Conservation (phyloP, 345 rosid species). For the Durio zibethinus region DNA sequence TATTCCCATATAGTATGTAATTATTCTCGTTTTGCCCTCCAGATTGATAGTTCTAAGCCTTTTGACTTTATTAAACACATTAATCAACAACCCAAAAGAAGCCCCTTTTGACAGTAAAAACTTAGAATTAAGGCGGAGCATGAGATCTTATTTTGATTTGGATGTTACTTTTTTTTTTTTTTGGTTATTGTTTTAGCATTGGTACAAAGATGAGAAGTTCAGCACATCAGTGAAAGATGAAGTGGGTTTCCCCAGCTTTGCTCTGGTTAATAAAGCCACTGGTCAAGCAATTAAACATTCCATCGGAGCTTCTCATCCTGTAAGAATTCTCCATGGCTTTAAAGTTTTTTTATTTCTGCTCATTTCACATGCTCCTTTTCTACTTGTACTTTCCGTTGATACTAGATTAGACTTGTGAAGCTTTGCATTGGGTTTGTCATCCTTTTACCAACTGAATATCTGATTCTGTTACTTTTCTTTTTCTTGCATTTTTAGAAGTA, state of each 20-base stretch:
- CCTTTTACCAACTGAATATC: background rate
- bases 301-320: conserved; percentile 71
- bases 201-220: conserved; percentile 88
- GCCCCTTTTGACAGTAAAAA: conserved; percentile 1
- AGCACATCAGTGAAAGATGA: conserved; percentile 78
- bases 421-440: background rate
- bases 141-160: conserved; percentile 4
- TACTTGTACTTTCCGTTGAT: background rate
- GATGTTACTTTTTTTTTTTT: background rate
- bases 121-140: background rate
- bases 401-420: background rate
- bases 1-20: background rate
- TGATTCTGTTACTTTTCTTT: background rate
- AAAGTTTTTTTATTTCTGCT: background rate
- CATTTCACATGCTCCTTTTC: background rate
- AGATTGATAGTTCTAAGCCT: too few species aligned
- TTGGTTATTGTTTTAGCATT: conserved; percentile 49
- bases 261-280: conserved; percentile 82
- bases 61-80: background rate
- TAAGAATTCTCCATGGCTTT: conserved; percentile 31
- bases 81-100: background rate
- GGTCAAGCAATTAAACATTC: conserved; percentile 88
- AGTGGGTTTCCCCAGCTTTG: conserved; percentile 72
- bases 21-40: too few species aligned
- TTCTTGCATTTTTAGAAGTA: too few species aligned